Evolutionary conservation across 495 filamentous ascomycete species (phyloP), one percentile per base, ranked within the genome.

Genomic region (Neurospora cerealis): DNA sequence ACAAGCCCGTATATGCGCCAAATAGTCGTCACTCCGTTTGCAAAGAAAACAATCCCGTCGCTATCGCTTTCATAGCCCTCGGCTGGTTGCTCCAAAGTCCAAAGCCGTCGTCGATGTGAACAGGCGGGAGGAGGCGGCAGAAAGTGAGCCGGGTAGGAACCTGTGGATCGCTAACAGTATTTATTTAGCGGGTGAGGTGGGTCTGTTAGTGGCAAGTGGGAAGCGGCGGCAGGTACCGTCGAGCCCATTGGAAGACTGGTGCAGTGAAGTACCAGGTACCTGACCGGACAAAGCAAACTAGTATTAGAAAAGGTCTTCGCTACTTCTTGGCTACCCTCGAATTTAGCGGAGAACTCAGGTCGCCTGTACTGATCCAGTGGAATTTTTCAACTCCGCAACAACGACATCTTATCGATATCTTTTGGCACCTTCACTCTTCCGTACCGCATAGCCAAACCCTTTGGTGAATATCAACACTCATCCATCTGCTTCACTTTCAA

Each of bases 111-210:
- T 75, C 73, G 72, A 69, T 24, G 39, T 54, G 69, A 74, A 77
- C 74, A 75, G 79, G 79, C 79, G 78, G 79, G 17, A 17, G n/a
- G 69, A 10, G 4, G 46, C 32, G 79, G 79, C 79, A 81, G 77
- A 80, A 80, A 76, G 40, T 9, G 41, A 48, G 17, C 46, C 36
- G 28, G 6, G 37, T 3, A 44, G 54, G 54, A 19, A 66, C 28
- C 6, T 32, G 54, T 66, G 54, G 15, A 4, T 66, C 54, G 54
- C 54, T 34, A 66, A 28, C 28, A 66, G 54, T 34, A 34, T 34
- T 66, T 34, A 66, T 66, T 15, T 66, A 9, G 54, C 54, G 54
- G 54, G 28, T 66, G 3, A 66, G 54, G 54, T 66, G 54, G 54
- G 54, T 66, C 54, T 9, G 15, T 66, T 34, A 66, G 54, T 66